Conservation (phyloP, 352 stramenopile genomes). For the Pythium brassicae region DNA sequence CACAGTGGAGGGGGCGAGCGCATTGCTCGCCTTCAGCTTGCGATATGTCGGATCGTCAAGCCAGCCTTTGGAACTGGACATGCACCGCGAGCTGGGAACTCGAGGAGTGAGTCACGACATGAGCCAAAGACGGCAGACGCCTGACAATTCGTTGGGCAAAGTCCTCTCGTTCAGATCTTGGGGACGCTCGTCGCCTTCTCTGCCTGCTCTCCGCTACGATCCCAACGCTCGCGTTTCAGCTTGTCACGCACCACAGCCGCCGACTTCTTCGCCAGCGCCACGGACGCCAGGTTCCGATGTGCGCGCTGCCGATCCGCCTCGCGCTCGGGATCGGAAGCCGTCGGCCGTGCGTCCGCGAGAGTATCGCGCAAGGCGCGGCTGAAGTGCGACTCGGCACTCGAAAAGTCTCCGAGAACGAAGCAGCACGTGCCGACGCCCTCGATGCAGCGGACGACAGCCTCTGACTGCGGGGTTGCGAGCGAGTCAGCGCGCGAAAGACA, state of each 20-base stretch:
- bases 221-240: background rate
- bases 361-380: conserved; percentile 21
- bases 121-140: no score
- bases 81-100: no score
- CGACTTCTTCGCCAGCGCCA: conserved; percentile 34
- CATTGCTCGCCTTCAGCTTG: no score
- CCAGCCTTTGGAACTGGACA: no score
- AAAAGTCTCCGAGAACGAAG: conserved; percentile 39
- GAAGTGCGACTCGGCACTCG: conserved; percentile 46
- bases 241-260: conserved; percentile 7
- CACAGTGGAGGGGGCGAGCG: no score
- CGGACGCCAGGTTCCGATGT: conserved; percentile 60
- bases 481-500: conserved; percentile 27
- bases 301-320: conserved; percentile 23
- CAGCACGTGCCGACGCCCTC: conserved; percentile 53
- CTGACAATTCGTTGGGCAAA: no score
- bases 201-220: background rate
- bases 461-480: conserved; percentile 18
- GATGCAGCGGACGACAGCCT: conserved; percentile 22
- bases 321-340: background rate
- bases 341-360: background rate
- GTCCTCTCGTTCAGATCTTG: no score
- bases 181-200: background rate
- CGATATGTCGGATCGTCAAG: no score
- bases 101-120: no score